Conservation (phyloP, 495 filamentous ascomycete species). For the Beverwykella pulmonaria region DNA sequence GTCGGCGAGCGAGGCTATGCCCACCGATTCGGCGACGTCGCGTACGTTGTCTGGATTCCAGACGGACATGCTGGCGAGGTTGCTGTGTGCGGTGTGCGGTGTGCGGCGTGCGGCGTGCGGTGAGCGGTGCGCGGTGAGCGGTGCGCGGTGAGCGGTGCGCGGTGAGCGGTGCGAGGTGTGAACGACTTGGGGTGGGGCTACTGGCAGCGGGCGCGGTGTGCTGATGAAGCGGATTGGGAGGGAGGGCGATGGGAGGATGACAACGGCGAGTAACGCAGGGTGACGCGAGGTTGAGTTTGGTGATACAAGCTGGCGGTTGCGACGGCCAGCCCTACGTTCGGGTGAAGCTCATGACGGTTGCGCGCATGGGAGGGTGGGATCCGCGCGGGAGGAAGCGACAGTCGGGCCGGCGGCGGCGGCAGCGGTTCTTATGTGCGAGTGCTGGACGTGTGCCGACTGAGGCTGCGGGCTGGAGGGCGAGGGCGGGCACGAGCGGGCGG, state of each 20-base stretch:
- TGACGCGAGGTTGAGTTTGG: neutral
- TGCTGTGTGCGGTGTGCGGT: conserved; percentile 1
- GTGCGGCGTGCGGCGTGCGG: neutral
- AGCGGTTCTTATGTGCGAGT: neutral
- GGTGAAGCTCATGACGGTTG: conserved; percentile 1
- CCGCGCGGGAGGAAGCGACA: neutral
- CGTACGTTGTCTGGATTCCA: conserved; percentile 96
- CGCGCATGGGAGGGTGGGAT: neutral
- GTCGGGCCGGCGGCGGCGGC: neutral
- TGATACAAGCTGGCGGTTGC: neutral
- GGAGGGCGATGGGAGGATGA: neutral
- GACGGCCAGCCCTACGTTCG: conserved; percentile 11
- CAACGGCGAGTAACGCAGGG: neutral
- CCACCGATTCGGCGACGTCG: conserved; percentile 94
- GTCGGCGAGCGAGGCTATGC: conserved; percentile 74
- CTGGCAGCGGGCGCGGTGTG: no score
- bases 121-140: neutral
- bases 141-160: neutral
- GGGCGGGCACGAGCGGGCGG: neutral
- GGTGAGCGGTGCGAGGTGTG: no score
- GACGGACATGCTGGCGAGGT: conserved; percentile 51
- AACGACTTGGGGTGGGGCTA: no score
- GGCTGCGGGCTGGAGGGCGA: neutral
- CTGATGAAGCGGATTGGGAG: no score
- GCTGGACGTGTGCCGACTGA: neutral